Evolutionary conservation across 495 filamentous ascomycete genomes (phyloP).

Genomic region (Astrothelium subdiscretum): DNA sequence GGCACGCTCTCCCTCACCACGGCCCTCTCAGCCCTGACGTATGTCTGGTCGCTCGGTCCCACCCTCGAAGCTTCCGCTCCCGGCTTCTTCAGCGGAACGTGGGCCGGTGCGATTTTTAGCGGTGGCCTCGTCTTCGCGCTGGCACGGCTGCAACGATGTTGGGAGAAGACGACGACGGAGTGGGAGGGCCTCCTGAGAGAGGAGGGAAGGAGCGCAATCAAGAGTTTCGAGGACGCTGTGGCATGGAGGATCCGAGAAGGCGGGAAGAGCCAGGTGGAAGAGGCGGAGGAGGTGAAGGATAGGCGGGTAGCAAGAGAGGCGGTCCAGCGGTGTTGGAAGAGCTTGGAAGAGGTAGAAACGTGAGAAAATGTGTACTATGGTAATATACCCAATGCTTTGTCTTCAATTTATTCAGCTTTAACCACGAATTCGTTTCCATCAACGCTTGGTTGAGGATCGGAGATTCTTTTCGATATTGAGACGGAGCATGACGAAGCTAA

Average conservation of each 20-base stretch:
- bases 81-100: neutral
- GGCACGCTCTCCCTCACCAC: slow-evolving; percentile 51
- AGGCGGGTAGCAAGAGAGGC: slow-evolving; percentile 29
- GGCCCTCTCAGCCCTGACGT: slow-evolving; percentile 56
- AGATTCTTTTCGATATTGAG: no score
- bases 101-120: slow-evolving; percentile 62
- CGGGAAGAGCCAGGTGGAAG: slow-evolving; percentile 22
- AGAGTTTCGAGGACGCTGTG: slow-evolving; percentile 54
- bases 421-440: no score
- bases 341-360: slow-evolving; percentile 32
- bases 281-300: slow-evolving; percentile 30
- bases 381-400: neutral
- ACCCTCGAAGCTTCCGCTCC: slow-evolving; percentile 45
- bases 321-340: slow-evolving; percentile 36
- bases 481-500: neutral
- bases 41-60: slow-evolving; percentile 44
- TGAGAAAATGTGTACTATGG: neutral
- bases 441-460: no score
- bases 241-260: slow-evolving; percentile 43
- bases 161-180: slow-evolving; percentile 55
- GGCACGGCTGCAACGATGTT: slow-evolving; percentile 62
- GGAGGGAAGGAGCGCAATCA: slow-evolving; percentile 62
- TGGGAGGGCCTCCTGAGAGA: slow-evolving; percentile 75
- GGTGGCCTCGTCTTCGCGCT: slow-evolving; percentile 64
- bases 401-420: no score